phyloP scores from a whole-genome alignment of 768 basidiomycete genomes.

The Coprinellus aureogranulatus region DNA sequence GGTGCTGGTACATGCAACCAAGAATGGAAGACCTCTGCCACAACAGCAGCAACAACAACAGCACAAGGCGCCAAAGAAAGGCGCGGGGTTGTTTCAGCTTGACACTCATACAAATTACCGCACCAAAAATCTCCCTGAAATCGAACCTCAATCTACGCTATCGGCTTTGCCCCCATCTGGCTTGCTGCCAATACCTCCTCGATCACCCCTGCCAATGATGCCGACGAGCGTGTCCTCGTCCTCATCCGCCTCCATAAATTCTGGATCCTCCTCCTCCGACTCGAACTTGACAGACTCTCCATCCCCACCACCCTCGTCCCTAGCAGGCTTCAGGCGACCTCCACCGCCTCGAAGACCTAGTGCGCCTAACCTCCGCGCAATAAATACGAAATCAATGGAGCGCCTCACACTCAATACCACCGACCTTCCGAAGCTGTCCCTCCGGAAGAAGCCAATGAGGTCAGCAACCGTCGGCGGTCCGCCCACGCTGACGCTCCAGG shows the following conservation, averaged over 20 bases:
- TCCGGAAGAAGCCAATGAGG: constrained; percentile 56
- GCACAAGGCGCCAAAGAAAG: constrained; percentile 11
- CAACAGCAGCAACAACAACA: constrained; percentile 24
- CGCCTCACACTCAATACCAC: constrained; percentile 32
- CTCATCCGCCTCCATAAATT: constrained; percentile 21
- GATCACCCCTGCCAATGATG: constrained; percentile 58
- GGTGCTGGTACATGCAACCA: not conserved
- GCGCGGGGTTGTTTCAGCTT: constrained; percentile 64
- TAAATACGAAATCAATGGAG: constrained; percentile 61
- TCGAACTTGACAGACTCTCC: constrained; percentile 42
- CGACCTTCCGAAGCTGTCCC: constrained; percentile 56
- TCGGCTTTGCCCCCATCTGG: constrained; percentile 29
- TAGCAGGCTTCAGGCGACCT: constrained; percentile 46
- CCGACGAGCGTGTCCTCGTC: constrained; percentile 42
- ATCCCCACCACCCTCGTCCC: constrained; percentile 67
- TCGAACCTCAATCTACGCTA: constrained; percentile 46
- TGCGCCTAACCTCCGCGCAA: constrained; percentile 56
- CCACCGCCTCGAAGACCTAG: constrained; percentile 56
- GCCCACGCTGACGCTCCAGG: constrained; percentile 37
- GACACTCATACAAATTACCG: constrained; percentile 57
- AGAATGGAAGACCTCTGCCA: constrained; percentile 1
- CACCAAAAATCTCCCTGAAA: constrained; percentile 52
- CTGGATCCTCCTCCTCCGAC: constrained; percentile 10
- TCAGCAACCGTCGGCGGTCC: constrained; percentile 60
- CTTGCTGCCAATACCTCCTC: constrained; percentile 30